Base-by-base conservation (phyloP, 208 protist species). In the Crithidia brevicula region DNA sequence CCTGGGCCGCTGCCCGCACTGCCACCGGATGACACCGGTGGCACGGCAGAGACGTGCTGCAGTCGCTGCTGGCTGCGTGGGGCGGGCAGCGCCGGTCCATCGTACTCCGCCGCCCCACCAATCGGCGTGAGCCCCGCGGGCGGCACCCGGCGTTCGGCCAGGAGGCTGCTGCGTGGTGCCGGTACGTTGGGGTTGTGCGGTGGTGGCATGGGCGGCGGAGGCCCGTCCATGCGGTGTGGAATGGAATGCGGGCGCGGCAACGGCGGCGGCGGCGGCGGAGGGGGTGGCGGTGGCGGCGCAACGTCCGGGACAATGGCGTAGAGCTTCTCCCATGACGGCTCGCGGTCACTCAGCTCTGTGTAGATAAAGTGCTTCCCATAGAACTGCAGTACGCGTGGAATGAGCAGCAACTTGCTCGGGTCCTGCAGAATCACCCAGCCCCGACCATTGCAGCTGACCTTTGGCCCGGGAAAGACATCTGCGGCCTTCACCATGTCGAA, bases 391-490 rank as follows among this genome's bases (percentile, higher is more conserved):
- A 85, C 76, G 11, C 77, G 79, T 5, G 82, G 83, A 23, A 93
- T 79, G 42, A 78, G 52, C 20, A 84, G 40, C 4, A 90, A 66
- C 47, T 88, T 90, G 62, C 52, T 56, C 0, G 74, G 63, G 59
- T 93, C 74, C 46, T 85, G 78, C 16, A 96, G 73, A 6, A 91
- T 74, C 13, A 96, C 86, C 84, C 82, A 93, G 18, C 90, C 90
- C 4, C 87, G 81, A 13, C 85, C 88, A 40, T 80, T 91, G 65
- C 90, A 91, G 18, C 18, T 62, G 20, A 61, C 66, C 20, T 79
- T 59, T 3, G 62, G 65, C 4, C 72, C 79, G 0, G 59, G 75
- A 47, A 88, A 91, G 15, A 93, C 68, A 51, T 91, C 77, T 0
- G 83, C 88, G 56, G 91, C 86, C 36, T 82, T 74, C 13, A 96